phyloP scores from a whole-genome alignment of 148 eudicot species.

The Heliosperma pusillum region DNA sequence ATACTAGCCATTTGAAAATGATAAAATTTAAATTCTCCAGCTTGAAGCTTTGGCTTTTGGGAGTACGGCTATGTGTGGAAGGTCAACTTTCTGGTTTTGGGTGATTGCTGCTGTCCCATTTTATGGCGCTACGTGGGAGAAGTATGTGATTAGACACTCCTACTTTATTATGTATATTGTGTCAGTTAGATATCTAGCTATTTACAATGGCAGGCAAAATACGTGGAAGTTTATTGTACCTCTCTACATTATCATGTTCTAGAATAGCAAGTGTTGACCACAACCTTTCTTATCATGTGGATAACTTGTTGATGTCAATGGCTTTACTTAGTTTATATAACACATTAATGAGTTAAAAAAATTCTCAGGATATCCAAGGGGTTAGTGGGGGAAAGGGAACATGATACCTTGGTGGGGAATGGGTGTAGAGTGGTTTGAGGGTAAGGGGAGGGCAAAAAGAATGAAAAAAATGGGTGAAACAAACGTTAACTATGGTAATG shows the following conservation, averaged over 20 bases:
- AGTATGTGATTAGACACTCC: conserved; percentile 46
- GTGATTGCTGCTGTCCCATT: conserved; percentile 82
- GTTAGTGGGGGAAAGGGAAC: too few relatives aligned
- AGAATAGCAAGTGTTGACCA: too few relatives aligned
- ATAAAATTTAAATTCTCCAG: conserved; percentile 32
- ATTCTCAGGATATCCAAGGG: too few relatives aligned
- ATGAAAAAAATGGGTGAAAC: too few relatives aligned
- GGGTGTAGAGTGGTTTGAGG: too few relatives aligned
- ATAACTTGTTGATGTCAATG: neutral
- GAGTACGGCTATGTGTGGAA: conserved; percentile 87
- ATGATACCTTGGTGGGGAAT: too few relatives aligned
- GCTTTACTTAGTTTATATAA: neutral
- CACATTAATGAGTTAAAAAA: neutral
- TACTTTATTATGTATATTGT: conserved; percentile 11
- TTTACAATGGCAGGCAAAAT: neutral
- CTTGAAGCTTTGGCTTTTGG: conserved; percentile 89
- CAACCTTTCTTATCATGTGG: neutral
- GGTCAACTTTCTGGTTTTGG: conserved; percentile 85
- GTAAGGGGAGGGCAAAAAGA: too few relatives aligned
- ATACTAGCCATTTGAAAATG: neutral
- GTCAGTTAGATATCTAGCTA: neutral
- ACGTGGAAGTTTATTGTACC: too few relatives aligned
- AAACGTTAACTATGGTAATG: too few relatives aligned
- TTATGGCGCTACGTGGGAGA: conserved; percentile 94
- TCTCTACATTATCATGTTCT: too few relatives aligned